Evolutionary conservation across 495 filamentous ascomycete genomes (phyloP), one percentile per base, ranked within the genome.

Genomic region (Venustampulla echinocandica): DNA sequence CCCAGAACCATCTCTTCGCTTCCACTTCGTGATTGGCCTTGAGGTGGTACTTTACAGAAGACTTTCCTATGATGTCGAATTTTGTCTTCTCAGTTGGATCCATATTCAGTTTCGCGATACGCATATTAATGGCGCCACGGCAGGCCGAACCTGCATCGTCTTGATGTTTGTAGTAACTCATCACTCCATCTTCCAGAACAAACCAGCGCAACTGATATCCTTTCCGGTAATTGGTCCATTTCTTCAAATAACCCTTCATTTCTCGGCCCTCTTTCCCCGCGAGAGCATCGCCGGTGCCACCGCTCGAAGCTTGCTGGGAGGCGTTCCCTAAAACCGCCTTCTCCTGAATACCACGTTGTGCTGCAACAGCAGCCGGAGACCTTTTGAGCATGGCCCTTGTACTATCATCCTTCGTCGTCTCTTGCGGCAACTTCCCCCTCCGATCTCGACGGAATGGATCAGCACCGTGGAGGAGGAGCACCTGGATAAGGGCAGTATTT

Each of bases 111-210:
- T 81, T 84, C 38, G 93, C 90, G 57, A 98, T 97, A 46, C 81
- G 82, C 92, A 97, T 97, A 58, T 96, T 97, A 62, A 98, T 96
- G 20, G 92, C 92, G 48, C 92, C 92, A 37, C 92, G 89, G 64
- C 92, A 98, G 39, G 92, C 87, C 14, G 84, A 88, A 10, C 86
- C 86, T 24, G 85, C 80, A 61, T 97, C 92, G 61, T 98, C 90
- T 67, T 98, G 92, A 61, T 98, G 87, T 66, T 98, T 98, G 69
- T 97, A 98, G 64, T 98, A 98, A 61, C 92, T 97, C 53, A 98
- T 64, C 14, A 98, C 93, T 13, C 92, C 92, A 59, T 97, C 93
- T 56, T 98, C 92, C 18, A 98, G 74, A 0, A 97, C 93, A 63
- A 98, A 98, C 89, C 90, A 98, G 38, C 92, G 76, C 42, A 98